Base-by-base conservation (phyloP, 345 rosid genomes). In the Populus euphratica region DNA sequence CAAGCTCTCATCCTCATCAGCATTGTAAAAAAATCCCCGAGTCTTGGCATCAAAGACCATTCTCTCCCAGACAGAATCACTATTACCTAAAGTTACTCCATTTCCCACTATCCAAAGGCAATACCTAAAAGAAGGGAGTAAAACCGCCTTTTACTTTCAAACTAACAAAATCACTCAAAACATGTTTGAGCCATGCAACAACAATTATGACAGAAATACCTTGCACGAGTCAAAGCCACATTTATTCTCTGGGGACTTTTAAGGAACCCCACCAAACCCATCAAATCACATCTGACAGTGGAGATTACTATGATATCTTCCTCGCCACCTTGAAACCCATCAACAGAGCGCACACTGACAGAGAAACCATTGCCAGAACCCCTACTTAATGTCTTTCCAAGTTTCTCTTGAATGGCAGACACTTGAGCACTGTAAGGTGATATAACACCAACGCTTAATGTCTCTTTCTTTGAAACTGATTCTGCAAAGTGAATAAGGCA, bases 321-420 rank as follows among this genome's bases (percentile, higher is more conserved):
- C 69, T 86, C 89, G 12, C 89, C 85, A 0, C 88, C 89, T 84
- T 88, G 89, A 77, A 88, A 85, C 3, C 89, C 91, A 80, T 88
- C 91, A 31, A 88, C 83, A 0, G 89, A 83, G 11, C 83, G 61
- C 9, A 89, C 82, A 33, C 65, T 84, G 52, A 86, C 78, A 41
- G 85, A 36, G 77, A 89, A 84, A 10, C 23, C 52, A 27, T 56
- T 78, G 36, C 29, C 68, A 39, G 25, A 36, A 17, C 4, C 29
- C 17, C 7, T 49, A 50, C 14, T 84, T 73, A 65, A 47, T 76
- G 50, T 47, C 50, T 43, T 54, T 23, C 81, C 84, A 47, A 89
- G 59, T 79, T 75, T 87, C 73, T 86, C 78, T 78, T 85, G 83
- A 25, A 89, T 85, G 73, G 87, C 89, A 71, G 23, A 41, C 65